phyloP scores from a whole-genome alignment of 139 green algal genomes.

The Tetradesmus lagerheimii region DNA sequence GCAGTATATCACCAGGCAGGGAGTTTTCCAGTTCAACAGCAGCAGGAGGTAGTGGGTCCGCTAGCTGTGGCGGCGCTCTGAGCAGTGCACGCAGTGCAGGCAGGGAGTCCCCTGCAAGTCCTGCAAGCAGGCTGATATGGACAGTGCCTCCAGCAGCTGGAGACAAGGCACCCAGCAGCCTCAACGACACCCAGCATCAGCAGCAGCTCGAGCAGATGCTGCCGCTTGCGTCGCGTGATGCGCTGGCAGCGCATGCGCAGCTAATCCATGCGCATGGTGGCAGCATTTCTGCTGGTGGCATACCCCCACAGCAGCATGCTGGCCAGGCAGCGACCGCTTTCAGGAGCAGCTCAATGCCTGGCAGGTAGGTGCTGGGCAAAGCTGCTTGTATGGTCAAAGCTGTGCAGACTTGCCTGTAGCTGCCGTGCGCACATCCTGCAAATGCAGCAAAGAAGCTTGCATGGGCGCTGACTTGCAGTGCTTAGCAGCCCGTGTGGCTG shows the following conservation, averaged over 20 bases:
- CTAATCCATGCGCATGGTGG: neutral
- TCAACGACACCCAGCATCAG: neutral
- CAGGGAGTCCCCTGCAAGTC: neutral
- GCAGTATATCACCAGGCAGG: neutral
- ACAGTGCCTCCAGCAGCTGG: constrained; percentile 3
- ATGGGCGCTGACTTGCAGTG: too few relatives aligned
- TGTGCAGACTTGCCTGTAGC: too few relatives aligned
- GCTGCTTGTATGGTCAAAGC: too few relatives aligned
- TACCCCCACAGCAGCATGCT: neutral
- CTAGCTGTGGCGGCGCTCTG: neutral
- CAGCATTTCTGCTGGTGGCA: neutral
- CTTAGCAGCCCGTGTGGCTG: too few relatives aligned
- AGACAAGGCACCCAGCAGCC: constrained; percentile 28
- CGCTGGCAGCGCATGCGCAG: constrained; percentile 29
- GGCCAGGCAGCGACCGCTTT: neutral
- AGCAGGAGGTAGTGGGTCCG: neutral
- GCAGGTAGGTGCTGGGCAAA: neutral
- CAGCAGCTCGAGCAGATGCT: constrained; percentile 47
- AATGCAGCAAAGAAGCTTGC: too few relatives aligned
- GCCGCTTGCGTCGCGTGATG: neutral
- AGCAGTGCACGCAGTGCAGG: neutral
- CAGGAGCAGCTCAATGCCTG: neutral
- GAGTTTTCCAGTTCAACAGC: too few relatives aligned
- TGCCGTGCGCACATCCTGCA: neutral
- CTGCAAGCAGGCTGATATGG: constrained; percentile 8